These are phyloP conservation scores for Vigna nakashimae DNA, from an alignment of 306 rosid species.

Conservation along the genomic window DNA sequence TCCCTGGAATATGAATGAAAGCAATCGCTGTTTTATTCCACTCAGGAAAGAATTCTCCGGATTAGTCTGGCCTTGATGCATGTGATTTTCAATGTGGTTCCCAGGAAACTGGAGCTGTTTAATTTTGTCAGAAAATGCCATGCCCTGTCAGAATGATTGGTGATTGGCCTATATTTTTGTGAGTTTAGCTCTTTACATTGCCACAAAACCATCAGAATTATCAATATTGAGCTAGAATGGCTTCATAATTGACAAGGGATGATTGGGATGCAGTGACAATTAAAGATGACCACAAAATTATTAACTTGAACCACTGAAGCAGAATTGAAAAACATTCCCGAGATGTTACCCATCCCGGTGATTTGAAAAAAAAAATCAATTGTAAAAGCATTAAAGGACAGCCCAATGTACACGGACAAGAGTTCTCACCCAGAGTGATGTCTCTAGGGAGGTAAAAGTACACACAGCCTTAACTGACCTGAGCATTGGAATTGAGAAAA, in stretches of 20 bases:
- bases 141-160: constrained; percentile 59
- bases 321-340: constrained; percentile 15
- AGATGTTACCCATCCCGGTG: constrained; percentile 8
- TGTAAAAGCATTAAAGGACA: neutral
- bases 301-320: constrained; percentile 15
- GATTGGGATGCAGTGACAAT: constrained; percentile 26
- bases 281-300: constrained; percentile 36
- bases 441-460: neutral
- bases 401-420: neutral
- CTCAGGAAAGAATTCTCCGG: constrained; percentile 63
- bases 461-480: constrained; percentile 49
- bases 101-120: constrained; percentile 55
- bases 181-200: constrained; percentile 46
- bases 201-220: constrained; percentile 39
- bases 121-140: constrained; percentile 56
- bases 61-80: constrained; percentile 59
- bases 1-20: constrained; percentile 88
- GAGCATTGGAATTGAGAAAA: constrained; percentile 79
- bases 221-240: constrained; percentile 20
- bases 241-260: constrained; percentile 20
- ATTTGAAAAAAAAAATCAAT: constrained; percentile 4
- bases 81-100: constrained; percentile 63
- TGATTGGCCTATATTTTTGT: constrained; percentile 20
- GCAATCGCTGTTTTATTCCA: constrained; percentile 93
- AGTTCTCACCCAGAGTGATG: neutral